Percentiles rank a stretch among this genome's conserved stretches.
phyloP scores from a whole-genome alignment of 192 early-diverging fungal genomes.

The Backusella luteola region DNA sequence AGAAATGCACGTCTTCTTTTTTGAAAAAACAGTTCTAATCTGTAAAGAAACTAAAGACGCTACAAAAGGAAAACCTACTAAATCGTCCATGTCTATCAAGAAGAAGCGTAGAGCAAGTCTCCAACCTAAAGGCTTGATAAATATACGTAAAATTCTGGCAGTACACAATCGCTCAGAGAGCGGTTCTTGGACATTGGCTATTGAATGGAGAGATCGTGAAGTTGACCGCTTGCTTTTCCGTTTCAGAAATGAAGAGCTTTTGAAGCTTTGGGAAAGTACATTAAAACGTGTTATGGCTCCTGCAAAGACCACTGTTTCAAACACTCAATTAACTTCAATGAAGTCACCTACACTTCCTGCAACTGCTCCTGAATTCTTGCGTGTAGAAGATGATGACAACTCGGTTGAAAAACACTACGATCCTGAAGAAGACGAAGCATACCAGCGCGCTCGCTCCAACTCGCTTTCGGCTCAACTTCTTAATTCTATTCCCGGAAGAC shows the following conservation, averaged over 20 bases:
- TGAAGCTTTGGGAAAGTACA: slow-evolving; percentile 83
- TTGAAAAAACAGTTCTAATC: slow-evolving; percentile 90
- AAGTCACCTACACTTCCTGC: slow-evolving; percentile 25
- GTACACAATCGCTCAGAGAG: slow-evolving; percentile 10
- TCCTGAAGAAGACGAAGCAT: slow-evolving; percentile 30
- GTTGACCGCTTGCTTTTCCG: slow-evolving; percentile 87
- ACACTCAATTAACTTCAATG: slow-evolving; percentile 35
- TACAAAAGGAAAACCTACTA: slow-evolving; percentile 36
- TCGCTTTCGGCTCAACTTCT: not conserved
- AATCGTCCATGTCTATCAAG: slow-evolving; percentile 38
- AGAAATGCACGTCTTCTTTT: slow-evolving; percentile 86
- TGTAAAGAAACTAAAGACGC: slow-evolving; percentile 77
- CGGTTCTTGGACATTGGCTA: slow-evolving; percentile 54
- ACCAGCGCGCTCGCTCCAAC: slow-evolving; percentile 27
- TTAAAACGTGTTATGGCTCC: slow-evolving; percentile 57
- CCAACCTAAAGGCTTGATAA: slow-evolving; percentile 88
- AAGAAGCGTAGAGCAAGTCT: slow-evolving; percentile 63
- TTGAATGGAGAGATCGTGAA: slow-evolving; percentile 85
- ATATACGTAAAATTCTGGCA: slow-evolving; percentile 71
- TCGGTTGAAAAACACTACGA: slow-evolving; percentile 1
- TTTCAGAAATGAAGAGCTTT: slow-evolving; percentile 89
- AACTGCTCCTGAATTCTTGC: slow-evolving; percentile 10
- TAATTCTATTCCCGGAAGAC: not conserved
- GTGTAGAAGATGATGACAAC: slow-evolving; percentile 27
- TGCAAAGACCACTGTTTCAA: slow-evolving; percentile 35